Conservation (phyloP, 2,329 filamentous ascomycete species). For the Penicillium expansum region DNA sequence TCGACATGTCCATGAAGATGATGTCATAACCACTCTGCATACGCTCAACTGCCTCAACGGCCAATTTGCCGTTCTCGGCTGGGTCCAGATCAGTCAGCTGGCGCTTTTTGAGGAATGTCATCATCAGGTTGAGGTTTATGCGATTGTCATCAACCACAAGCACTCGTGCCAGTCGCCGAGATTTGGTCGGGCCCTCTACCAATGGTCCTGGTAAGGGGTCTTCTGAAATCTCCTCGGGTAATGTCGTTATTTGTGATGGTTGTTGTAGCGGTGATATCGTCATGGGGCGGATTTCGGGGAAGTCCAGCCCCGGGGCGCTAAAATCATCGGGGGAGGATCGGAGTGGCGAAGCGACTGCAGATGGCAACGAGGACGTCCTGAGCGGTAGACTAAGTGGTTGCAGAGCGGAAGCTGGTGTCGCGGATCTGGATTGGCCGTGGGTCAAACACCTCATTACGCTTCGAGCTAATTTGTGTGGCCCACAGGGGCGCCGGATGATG, state of each 20-base stretch:
- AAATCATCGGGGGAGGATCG: background rate
- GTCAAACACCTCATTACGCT: constrained; percentile 34
- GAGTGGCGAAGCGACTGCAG: background rate
- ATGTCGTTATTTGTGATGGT: constrained; percentile 8
- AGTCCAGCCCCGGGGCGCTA: background rate
- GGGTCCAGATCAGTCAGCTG: constrained; percentile 35
- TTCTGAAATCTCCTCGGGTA: constrained; percentile 10
- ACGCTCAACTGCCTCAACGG: constrained; percentile 41
- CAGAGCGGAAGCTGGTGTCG: constrained; percentile 12
- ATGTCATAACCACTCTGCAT: constrained; percentile 40
- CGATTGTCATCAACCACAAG: constrained; percentile 48
- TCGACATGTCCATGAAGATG: constrained; percentile 51
- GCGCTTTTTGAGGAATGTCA: constrained; percentile 44
- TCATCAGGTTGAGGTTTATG: constrained; percentile 46
- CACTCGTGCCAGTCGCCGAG: constrained; percentile 27
- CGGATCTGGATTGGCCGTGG: constrained; percentile 12
- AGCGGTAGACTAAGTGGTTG: constrained; percentile 18
- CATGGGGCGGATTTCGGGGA: background rate
- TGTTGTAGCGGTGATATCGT: background rate
- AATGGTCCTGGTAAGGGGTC: constrained; percentile 16
- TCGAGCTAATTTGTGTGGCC: constrained; percentile 43
- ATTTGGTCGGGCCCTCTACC: constrained; percentile 6
- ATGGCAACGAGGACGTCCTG: constrained; percentile 2
- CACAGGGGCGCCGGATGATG: constrained; percentile 41
- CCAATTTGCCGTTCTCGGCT: constrained; percentile 45